Conservation (phyloP, 2,329 filamentous ascomycete species). For the Penicillium capsulatum region DNA sequence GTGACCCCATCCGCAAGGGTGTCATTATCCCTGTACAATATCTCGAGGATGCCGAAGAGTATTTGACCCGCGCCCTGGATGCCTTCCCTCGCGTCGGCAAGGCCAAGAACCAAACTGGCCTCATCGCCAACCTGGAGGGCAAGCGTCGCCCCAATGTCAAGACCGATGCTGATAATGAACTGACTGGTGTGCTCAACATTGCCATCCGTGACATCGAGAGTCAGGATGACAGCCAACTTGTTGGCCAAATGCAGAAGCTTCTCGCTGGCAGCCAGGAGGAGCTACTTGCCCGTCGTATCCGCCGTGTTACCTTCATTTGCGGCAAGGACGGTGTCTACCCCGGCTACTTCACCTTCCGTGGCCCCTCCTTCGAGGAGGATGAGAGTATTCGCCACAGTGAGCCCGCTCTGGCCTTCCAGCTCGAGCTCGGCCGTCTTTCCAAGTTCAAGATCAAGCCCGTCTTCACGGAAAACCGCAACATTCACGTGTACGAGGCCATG, state of each 20-base stretch:
- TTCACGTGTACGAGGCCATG: slow-evolving; percentile 95
- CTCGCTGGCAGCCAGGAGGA: slow-evolving; percentile 80
- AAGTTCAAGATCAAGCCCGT: slow-evolving; percentile 99
- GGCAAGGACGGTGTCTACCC: slow-evolving; percentile 93
- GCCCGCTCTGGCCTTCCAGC: slow-evolving; percentile 95
- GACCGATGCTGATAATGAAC: slow-evolving; percentile 64
- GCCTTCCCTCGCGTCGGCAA: slow-evolving; percentile 62
- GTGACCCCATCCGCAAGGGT: slow-evolving; percentile 82
- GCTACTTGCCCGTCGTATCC: slow-evolving; percentile 72
- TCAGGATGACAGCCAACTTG: slow-evolving; percentile 73
- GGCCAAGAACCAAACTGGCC: slow-evolving; percentile 55
- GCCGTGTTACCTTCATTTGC: slow-evolving; percentile 92
- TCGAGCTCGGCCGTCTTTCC: slow-evolving; percentile 85
- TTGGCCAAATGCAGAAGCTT: slow-evolving; percentile 69
- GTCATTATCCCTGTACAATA: slow-evolving; percentile 91
- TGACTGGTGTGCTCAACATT: slow-evolving; percentile 88
- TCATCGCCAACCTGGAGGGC: slow-evolving; percentile 70
- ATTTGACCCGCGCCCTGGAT: slow-evolving; percentile 77
- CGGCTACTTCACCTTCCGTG: slow-evolving; percentile 97
- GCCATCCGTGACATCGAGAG: slow-evolving; percentile 85
- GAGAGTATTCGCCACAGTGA: slow-evolving; percentile 95
- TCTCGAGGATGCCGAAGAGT: slow-evolving; percentile 88
- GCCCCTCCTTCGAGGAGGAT: slow-evolving; percentile 83
- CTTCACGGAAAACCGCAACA: slow-evolving; percentile 98
- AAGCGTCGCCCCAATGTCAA: slow-evolving; percentile 61